A percentile compares a stretch with the other conserved stretches of the same genome.
phyloP scores from a whole-genome alignment of 2,329 filamentous ascomycete species.

The Zarea fungicola region DNA sequence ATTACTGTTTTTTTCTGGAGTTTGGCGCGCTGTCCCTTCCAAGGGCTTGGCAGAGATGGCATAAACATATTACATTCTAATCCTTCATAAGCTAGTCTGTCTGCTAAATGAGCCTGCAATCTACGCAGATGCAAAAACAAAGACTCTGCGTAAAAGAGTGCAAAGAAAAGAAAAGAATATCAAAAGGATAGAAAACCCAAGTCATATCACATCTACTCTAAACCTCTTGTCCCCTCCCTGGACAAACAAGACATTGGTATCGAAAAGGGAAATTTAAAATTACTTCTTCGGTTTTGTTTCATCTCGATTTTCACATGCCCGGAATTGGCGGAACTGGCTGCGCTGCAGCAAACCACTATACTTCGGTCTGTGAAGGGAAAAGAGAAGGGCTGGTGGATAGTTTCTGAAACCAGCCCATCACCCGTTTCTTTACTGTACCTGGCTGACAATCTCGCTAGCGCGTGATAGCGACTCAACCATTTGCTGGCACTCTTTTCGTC shows the following conservation, averaged over 20 bases:
- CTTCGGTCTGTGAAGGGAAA: not conserved
- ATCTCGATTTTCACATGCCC: not conserved
- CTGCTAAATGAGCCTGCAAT: not conserved
- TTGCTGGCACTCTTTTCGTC: conserved; percentile 96
- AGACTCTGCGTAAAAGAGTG: not conserved
- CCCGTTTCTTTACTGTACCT: conserved; percentile 51
- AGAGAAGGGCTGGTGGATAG: not conserved
- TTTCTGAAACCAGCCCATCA: not conserved
- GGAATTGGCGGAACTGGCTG: not conserved
- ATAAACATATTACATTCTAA: not conserved
- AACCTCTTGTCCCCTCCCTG: conserved; percentile 15
- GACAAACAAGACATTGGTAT: conserved; percentile 32
- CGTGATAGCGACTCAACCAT: conserved; percentile 93
- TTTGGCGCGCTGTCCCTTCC: too few species aligned
- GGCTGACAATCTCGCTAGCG: conserved; percentile 93
- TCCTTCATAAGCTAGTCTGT: not conserved
- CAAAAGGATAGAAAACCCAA: not conserved
- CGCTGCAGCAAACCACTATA: not conserved
- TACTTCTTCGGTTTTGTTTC: conserved; percentile 11
- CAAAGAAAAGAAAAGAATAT: not conserved
- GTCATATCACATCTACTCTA: conserved; percentile 27
- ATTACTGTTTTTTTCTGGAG: too few species aligned
- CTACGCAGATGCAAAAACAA: too few species aligned
- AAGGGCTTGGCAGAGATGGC: not conserved
- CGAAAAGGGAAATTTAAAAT: conserved; percentile 26